Conservation (phyloP, 2,329 filamentous ascomycete genomes). For the Torrubiella hemipterigena region DNA sequence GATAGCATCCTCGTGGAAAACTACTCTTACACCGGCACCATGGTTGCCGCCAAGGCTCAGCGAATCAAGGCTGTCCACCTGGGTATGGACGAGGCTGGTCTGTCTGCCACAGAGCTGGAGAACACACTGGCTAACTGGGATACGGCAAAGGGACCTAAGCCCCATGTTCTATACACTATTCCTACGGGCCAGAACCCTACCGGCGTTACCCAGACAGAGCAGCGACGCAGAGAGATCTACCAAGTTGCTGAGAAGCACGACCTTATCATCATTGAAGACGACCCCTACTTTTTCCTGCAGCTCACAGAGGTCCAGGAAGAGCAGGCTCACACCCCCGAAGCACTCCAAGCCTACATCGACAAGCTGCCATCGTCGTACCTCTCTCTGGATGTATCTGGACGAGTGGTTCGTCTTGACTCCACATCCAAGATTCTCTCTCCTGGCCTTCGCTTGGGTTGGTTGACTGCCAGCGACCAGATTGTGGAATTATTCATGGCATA, state of each 20-base stretch:
- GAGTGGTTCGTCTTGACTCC: conserved; percentile 73
- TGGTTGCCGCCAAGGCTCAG: conserved; percentile 52
- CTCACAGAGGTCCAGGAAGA: conserved; percentile 23
- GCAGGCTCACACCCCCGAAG: conserved; percentile 1
- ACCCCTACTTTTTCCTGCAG: conserved; percentile 81
- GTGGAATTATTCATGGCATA: conserved; percentile 65
- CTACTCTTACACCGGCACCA: conserved; percentile 32
- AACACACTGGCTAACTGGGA: conserved; percentile 56
- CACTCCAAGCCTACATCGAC: conserved; percentile 3
- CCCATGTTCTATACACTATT: conserved; percentile 41
- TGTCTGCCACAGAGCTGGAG: conserved; percentile 51
- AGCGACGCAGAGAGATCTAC: conserved; percentile 59
- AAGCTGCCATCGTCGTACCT: conserved; percentile 16
- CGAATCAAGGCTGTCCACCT: conserved; percentile 49
- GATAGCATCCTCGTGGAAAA: conserved; percentile 61
- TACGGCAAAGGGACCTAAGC: conserved; percentile 23
- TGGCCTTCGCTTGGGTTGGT: conserved; percentile 67
- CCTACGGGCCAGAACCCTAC: conserved; percentile 75
- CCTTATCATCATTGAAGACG: conserved; percentile 71
- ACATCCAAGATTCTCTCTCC: conserved; percentile 80
- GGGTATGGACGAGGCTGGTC: conserved; percentile 53
- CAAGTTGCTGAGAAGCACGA: conserved; percentile 65
- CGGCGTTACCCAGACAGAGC: conserved; percentile 57
- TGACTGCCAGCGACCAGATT: conserved; percentile 69
- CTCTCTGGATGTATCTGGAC: conserved; percentile 35